Conservation (phyloP, 139 green algal genomes). For the Diplosphaera chodatii region DNA sequence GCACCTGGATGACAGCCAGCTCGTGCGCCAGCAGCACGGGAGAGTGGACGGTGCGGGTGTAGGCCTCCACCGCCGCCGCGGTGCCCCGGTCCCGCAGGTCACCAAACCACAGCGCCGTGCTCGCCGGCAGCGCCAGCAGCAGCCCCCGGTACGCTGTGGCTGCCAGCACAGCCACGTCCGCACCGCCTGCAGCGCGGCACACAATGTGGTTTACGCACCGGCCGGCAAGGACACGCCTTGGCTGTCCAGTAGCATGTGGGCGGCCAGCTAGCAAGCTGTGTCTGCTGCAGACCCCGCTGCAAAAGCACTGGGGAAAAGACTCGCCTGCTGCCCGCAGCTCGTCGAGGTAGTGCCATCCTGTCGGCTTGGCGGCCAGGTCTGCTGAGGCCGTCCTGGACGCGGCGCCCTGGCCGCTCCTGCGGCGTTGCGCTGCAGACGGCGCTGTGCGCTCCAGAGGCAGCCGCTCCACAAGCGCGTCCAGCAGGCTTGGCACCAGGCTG, state of each 20-base stretch:
- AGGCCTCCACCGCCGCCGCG: constrained; percentile 63
- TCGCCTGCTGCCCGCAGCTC: neutral
- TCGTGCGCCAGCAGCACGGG: constrained; percentile 72
- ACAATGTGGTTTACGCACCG: too few species aligned
- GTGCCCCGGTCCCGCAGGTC: constrained; percentile 60
- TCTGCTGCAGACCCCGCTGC: too few species aligned
- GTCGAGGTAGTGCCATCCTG: neutral
- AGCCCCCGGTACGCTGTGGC: constrained; percentile 50
- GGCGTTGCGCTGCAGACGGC: neutral
- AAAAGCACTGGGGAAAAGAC: too few species aligned
- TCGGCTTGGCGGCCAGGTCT: neutral
- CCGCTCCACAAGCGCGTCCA: constrained; percentile 17
- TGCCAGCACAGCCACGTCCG: constrained; percentile 12
- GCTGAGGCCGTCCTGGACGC: too few species aligned
- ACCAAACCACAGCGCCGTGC: constrained; percentile 71
- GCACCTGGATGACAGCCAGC: constrained; percentile 34
- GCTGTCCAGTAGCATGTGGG: too few species aligned
- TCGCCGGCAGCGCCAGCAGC: constrained; percentile 69
- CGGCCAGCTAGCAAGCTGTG: too few species aligned
- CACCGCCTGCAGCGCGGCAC: too few species aligned
- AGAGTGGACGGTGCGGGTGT: constrained; percentile 68
- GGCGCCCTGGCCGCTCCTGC: neutral
- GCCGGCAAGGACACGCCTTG: too few species aligned
- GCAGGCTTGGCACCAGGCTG: constrained; percentile 24
- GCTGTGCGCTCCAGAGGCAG: constrained; percentile 15